Base-by-base conservation (phyloP, 768 basidiomycete genomes). In the Panellus pusillus region DNA sequence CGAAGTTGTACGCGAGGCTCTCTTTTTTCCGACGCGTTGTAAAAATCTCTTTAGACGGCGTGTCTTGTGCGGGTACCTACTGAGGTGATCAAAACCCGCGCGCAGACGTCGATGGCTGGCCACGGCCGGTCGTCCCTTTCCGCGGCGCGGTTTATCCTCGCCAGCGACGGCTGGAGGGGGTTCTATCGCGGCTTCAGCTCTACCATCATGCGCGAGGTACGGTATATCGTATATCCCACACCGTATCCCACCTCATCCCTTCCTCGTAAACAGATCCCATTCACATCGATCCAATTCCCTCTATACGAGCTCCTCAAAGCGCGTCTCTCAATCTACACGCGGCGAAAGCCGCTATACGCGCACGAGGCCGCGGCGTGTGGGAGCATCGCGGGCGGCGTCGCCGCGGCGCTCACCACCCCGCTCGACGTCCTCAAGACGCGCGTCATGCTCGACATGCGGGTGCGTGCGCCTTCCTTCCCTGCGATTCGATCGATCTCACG, bases 371-470 rank as follows among this genome's bases (percentile, higher is more conserved):
- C 94, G 0, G 58, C 87, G 4, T 98, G 96, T 62, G 97, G 96
- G 3, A 91, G 88, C 64, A 74, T 96, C 42, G 90, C 97, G 0
- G 97, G 97, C 8, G 96, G 89, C 0, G 73, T 91, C 24, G 94
- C 94, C 6, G 96, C 94, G 1, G 91, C 87, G 0, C 60, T 88
- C 32, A 98, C 97, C 1, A 98, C 97, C 0, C 97, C 97, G 1
- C 75, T 99, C 28, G 97, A 99, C 64, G 97, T 98, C 2, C 79
- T 97, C 31, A 99, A 99, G 69, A 99, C 97, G 1, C 81, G 97
- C 15, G 89, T 97, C 40, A 99, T 99, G 97, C 79, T 98, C 8
- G 94, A 96, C 63, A 76, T 90, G 48, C 78, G 87, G 65, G 94
- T 94, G 61, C 49, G 82, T 12, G 17, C 13, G 13, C 19, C 20